Base-by-base conservation (phyloP, 345 rosid species). In the Firmiana major region DNA sequence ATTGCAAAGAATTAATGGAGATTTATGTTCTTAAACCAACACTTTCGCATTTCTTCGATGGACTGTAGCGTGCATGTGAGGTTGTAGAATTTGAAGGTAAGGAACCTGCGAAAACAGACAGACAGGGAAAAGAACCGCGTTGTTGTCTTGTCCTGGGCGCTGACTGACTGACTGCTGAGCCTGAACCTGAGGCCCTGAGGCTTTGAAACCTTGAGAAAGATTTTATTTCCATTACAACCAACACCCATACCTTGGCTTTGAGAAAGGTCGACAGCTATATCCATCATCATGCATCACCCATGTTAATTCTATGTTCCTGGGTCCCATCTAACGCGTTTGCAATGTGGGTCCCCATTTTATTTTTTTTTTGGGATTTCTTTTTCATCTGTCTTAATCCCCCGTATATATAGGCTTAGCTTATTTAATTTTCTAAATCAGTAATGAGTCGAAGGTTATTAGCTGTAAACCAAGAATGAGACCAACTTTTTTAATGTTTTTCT, bases 291-390 rank as follows among this genome's bases (percentile, higher is more conserved):
- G 53, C 77, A 48, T 75, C 78, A 81, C 36, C 85, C 86, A 79
- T 74, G 86, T 80, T 82, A 31, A 31, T 31, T 31, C 3, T 31
- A 68, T 53, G 17, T 10, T 45, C 34, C 34, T 75, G 88, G 87
- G 48, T 83, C 88, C 86, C 80, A 16, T 5, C 63, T 75, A 40
- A 82, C 86, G 90, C 87, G 88, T 75, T 83, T 73, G 31, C 19
- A 12, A 62, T 12, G 66, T 62, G 75, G 81, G 83, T 53, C 59
- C 81, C 26, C 10, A 31, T 31, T 31, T 31, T 2, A 5, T 38
- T 10, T 58, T 24, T 15, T 5, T 17, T 60, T 70, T 1, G 0
- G 42, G 42, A 40, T 54, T 34, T 19, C 34, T 19, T 34, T 21
- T 55, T 63, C 10, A 11, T 22, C 48, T 28, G 78, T 75, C 59